Percentiles rank a stretch among this genome's conserved stretches.
Conservation (phyloP, 495 filamentous ascomycete species). For the Daldinia concentrica region DNA sequence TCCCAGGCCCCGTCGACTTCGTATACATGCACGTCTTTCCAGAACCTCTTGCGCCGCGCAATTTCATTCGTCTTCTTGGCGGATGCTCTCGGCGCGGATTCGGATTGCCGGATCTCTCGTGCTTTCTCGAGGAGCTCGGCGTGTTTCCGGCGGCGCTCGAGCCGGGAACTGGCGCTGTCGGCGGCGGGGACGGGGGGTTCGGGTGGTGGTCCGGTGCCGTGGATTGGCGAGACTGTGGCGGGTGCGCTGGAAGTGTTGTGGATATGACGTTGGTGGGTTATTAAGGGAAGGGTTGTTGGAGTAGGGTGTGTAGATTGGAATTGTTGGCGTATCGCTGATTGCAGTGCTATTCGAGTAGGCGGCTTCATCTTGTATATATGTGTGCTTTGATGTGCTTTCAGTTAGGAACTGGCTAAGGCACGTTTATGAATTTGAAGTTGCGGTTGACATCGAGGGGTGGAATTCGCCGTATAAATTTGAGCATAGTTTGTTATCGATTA, state of each 20-base stretch:
- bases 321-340: slow-evolving; percentile 32
- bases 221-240: slow-evolving; percentile 68
- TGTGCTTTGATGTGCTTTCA: not conserved
- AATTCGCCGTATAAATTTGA: slow-evolving; percentile 15
- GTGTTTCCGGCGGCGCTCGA: slow-evolving; percentile 64
- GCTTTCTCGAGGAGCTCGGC: slow-evolving; percentile 61
- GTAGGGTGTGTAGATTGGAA: slow-evolving; percentile 19
- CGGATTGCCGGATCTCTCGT: slow-evolving; percentile 52
- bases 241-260: slow-evolving; percentile 53
- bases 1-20: slow-evolving; percentile 69
- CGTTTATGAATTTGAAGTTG: not conserved
- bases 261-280: slow-evolving; percentile 44
- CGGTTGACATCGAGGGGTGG: not conserved
- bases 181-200: slow-evolving; percentile 71
- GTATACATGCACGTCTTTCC: slow-evolving; percentile 79
- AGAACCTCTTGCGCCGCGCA: slow-evolving; percentile 70
- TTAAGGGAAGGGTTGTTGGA: slow-evolving; percentile 9
- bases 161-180: slow-evolving; percentile 56
- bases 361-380: slow-evolving; percentile 47
- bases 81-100: slow-evolving; percentile 27
- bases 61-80: slow-evolving; percentile 31
- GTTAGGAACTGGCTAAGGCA: too few relatives aligned
- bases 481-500: slow-evolving; percentile 43
- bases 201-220: slow-evolving; percentile 86
- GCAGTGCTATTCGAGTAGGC: slow-evolving; percentile 46